Base-by-base conservation (phyloP, 495 filamentous ascomycete species). In the Xylaria longipes region DNA sequence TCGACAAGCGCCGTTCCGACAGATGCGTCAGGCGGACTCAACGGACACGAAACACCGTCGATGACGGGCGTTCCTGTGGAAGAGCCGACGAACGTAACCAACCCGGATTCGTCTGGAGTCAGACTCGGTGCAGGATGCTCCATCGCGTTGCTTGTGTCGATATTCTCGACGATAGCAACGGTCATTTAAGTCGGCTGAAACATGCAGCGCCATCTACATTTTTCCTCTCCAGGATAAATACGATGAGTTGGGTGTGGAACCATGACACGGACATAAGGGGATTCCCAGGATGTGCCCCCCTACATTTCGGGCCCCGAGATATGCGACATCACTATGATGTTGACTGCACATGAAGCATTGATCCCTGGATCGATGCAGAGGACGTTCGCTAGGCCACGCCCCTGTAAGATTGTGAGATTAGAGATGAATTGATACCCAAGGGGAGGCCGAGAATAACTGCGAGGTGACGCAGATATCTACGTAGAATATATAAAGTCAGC, bases 401-500 rank as follows among this genome's bases (percentile, higher is more conserved):
- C 37, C 52, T 50, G 45, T 52, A 37, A 66, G 31, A 52, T 50
- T 31, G 37, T 12, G 48, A 61, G 29, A 66, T 58, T 54, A 57
- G 20, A 66, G n/a, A 67, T 6, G 41, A 52, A 68, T 25, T 68
- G 70, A 72, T 72, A 72, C 70, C 70, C 70, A 65, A 27, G 20
- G 50, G 41, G 46, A 45, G 39, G 41, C 20, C 14, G 33, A 54
- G 27, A 46, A 6, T 37, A 43, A 35, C 29, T 33, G 35, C 20
- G 62, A 48, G 39, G 8, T 43, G 56, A 62, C 41, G 52, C 48
- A 25, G 5, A 41, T 29, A 57, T 27, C 45, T 29, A 14, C 20
- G 29, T 20, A 15, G 61, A 35, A 65, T 17, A 54, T 12, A 37
- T 27, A 66, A 50, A 70, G 35, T 43, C 46, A 66, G 39, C 54